phyloP scores from a whole-genome alignment of 2,329 filamentous ascomycete genomes.

The Tolypocladium cylindrosporum region DNA sequence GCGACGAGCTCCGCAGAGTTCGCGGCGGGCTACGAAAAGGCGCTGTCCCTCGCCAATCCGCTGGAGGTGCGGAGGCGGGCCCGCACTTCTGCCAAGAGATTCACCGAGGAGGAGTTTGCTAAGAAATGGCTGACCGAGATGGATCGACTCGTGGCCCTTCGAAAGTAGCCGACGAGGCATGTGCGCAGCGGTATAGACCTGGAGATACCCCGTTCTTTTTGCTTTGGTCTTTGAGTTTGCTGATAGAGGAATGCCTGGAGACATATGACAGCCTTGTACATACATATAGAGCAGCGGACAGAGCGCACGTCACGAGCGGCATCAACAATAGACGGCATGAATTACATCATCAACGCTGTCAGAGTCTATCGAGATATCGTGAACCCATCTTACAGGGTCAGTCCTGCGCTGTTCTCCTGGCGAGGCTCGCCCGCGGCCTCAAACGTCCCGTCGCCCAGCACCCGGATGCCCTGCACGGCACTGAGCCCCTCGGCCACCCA shows the following conservation, averaged over 20 bases:
- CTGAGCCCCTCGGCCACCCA: conserved; percentile 56
- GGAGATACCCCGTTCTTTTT: conserved; percentile 24
- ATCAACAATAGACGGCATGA: background rate
- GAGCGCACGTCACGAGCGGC: background rate
- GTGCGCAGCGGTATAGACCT: conserved; percentile 18
- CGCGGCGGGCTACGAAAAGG: conserved; percentile 68
- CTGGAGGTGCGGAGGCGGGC: conserved; percentile 68
- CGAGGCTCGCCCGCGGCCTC: conserved; percentile 71
- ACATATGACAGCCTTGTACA: background rate
- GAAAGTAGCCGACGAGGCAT: conserved; percentile 11
- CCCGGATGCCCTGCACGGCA: conserved; percentile 59
- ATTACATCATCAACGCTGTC: background rate
- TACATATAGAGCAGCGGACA: background rate
- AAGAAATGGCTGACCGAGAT: conserved; percentile 69
- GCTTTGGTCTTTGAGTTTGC: background rate
- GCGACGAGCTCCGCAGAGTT: conserved; percentile 72
- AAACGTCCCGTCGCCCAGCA: conserved; percentile 55
- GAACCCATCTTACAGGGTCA: conserved; percentile 27
- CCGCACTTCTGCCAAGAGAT: conserved; percentile 67
- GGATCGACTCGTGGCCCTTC: conserved; percentile 54
- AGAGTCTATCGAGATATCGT: background rate
- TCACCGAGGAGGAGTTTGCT: conserved; percentile 80
- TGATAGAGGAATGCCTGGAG: background rate
- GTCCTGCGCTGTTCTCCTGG: conserved; percentile 60
- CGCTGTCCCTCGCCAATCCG: conserved; percentile 61